phyloP scores from a whole-genome alignment of 208 protist species.

The Angomonas ambiguus region DNA sequence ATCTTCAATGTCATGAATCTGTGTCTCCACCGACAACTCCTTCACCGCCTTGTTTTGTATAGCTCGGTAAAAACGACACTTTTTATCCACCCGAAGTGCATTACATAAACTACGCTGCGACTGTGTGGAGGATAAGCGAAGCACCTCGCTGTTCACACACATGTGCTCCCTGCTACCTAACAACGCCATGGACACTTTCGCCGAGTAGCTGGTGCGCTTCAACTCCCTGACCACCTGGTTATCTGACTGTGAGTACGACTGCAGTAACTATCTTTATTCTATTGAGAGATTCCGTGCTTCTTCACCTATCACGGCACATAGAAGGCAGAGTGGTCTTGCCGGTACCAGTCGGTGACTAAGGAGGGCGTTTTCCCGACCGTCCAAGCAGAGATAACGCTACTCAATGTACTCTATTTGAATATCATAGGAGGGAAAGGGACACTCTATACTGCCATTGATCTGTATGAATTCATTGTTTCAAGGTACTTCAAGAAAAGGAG shows the following conservation, averaged over 20 bases:
- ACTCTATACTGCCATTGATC: constrained; percentile 34
- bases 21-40: constrained; percentile 21
- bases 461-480: background rate
- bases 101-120: constrained; percentile 70
- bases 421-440: constrained; percentile 93
- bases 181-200: constrained; percentile 71
- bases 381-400: constrained; percentile 86
- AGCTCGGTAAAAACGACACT: constrained; percentile 68
- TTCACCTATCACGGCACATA: constrained; percentile 95
- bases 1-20: constrained; percentile 94
- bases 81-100: constrained; percentile 51
- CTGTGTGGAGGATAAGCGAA: constrained; percentile 54
- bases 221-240: constrained; percentile 96
- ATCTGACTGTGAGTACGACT: constrained; percentile 98
- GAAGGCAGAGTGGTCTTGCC: constrained; percentile 97
- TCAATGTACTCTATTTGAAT: constrained; percentile 95
- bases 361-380: constrained; percentile 84
- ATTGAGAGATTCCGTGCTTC: no score
- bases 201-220: constrained; percentile 86
- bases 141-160: constrained; percentile 92
- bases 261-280: constrained; percentile 88
- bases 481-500: background rate
- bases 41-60: constrained; percentile 31
- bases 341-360: constrained; percentile 96
- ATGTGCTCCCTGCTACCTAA: constrained; percentile 96